Evolutionary conservation across 2,329 filamentous ascomycete species (phyloP).

Genomic region (Scopulariopsis brevicaulis): DNA sequence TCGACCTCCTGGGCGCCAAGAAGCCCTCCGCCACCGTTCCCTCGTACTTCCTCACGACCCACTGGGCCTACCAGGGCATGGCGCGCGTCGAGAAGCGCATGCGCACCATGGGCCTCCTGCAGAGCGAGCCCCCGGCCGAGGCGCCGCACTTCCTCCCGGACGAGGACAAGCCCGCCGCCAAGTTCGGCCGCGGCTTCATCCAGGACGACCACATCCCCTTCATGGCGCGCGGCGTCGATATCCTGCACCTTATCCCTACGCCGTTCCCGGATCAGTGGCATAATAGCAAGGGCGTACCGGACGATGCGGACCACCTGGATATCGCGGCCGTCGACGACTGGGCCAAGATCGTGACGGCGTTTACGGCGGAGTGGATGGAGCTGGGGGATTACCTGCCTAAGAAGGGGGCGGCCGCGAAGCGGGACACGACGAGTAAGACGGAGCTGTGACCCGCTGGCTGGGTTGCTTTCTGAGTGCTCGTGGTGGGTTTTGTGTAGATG

Average conservation of each 20-base stretch:
- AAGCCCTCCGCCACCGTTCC: slow-evolving; percentile 51
- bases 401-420: slow-evolving; percentile 25
- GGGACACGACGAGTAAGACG: slow-evolving; percentile 30
- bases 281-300: slow-evolving; percentile 43
- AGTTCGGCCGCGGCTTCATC: slow-evolving; percentile 40
- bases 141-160: slow-evolving; percentile 55
- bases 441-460: slow-evolving; percentile 18
- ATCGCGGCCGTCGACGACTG: slow-evolving; percentile 73
- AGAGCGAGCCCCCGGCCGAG: slow-evolving; percentile 32
- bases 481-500: not conserved
- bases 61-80: slow-evolving; percentile 83
- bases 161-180: slow-evolving; percentile 32
- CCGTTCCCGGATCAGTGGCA: slow-evolving; percentile 86
- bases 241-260: slow-evolving; percentile 79
- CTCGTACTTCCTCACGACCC: slow-evolving; percentile 80
- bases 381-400: slow-evolving; percentile 33
- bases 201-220: slow-evolving; percentile 91
- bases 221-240: slow-evolving; percentile 71
- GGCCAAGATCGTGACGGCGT: slow-evolving; percentile 73
- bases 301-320: slow-evolving; percentile 79
- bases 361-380: slow-evolving; percentile 88
- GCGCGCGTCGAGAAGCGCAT: slow-evolving; percentile 64
- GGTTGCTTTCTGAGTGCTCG: not conserved
- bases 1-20: slow-evolving; percentile 71
- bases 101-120: slow-evolving; percentile 53